Evolutionary conservation across 1,284 basidiomycete genomes (phyloP).

Genomic region (Boletus smithii): DNA sequence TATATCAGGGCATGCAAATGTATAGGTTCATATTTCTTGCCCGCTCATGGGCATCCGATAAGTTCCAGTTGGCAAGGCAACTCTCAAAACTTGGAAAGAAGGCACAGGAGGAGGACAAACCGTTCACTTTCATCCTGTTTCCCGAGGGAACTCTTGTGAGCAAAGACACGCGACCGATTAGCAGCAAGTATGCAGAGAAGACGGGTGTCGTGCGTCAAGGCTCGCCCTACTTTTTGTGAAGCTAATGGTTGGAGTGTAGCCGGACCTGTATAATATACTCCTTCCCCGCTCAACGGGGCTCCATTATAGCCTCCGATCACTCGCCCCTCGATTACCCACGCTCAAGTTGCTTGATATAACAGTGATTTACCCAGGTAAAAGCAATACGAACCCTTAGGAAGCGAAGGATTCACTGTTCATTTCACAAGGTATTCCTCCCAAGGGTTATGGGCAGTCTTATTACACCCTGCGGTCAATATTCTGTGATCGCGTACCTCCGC

Average conservation of each 20-base stretch:
- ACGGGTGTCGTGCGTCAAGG: constrained; percentile 67
- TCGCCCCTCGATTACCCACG: constrained; percentile 73
- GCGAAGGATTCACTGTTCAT: constrained; percentile 4
- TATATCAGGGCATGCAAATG: constrained; percentile 79
- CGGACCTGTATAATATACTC: constrained; percentile 76
- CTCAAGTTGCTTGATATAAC: constrained; percentile 88
- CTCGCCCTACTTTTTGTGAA: constrained; percentile 2
- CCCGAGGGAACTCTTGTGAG: constrained; percentile 92
- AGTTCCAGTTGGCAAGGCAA: constrained; percentile 55
- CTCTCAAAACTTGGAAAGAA: constrained; percentile 57
- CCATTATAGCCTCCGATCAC: constrained; percentile 78
- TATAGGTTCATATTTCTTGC: constrained; percentile 88
- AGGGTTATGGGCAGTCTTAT: constrained; percentile 77
- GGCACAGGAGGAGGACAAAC: constrained; percentile 61
- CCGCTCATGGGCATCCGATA: constrained; percentile 84
- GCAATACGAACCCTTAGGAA: not conserved
- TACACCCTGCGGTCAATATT: constrained; percentile 91
- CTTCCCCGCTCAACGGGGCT: constrained; percentile 91
- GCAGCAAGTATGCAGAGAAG: constrained; percentile 81
- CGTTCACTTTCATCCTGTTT: constrained; percentile 83
- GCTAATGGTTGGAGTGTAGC: constrained; percentile 40
- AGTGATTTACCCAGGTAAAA: constrained; percentile 80
- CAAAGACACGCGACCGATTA: constrained; percentile 76
- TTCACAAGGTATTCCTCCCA: constrained; percentile 57
- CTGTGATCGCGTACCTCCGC: constrained; percentile 78